A percentile compares a stretch with the other conserved stretches of the same genome.
These are phyloP conservation scores for Ampelocalamus luodianensis DNA, from an alignment of 176 grass and related monocot species.

Conservation along the genomic window DNA sequence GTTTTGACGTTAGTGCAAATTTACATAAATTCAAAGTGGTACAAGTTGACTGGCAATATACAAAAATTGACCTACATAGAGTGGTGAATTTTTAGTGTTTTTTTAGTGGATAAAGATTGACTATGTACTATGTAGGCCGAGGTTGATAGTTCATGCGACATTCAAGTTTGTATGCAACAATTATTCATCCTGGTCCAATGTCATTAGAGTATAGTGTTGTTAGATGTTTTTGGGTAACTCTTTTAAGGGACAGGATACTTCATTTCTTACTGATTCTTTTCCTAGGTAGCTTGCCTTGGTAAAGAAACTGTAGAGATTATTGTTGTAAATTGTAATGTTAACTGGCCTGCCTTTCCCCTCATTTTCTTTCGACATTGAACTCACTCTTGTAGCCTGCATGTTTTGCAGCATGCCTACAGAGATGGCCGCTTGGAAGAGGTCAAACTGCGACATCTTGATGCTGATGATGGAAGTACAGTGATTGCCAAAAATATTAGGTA, in stretches of 20 bases:
- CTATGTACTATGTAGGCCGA: neutral
- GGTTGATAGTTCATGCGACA: neutral
- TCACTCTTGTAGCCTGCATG: slow-evolving; percentile 26
- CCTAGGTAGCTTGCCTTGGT: slow-evolving; percentile 6
- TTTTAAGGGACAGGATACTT: neutral
- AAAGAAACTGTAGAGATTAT: neutral
- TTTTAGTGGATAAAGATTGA: slow-evolving; percentile 21
- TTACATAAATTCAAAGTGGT: neutral
- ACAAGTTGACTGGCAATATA: neutral
- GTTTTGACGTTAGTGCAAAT: neutral
- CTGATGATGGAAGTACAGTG: slow-evolving; percentile 85
- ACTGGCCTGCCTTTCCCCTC: neutral
- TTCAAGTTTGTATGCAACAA: neutral
- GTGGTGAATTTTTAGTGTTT: neutral
- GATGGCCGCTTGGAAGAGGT: slow-evolving; percentile 92
- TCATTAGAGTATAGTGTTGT: neutral
- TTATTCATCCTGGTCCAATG: slow-evolving; percentile 11
- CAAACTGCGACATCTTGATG: slow-evolving; percentile 85
- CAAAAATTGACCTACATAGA: neutral
- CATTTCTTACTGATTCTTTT: neutral
- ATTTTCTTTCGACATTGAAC: neutral
- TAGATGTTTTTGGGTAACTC: neutral
- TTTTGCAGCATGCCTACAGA: slow-evolving; percentile 90
- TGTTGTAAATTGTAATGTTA: neutral
- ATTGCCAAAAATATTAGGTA: slow-evolving; percentile 96